These are phyloP conservation scores for Endotrypanum monterogeii DNA, from an alignment of 208 protist genomes.

Conservation along the genomic window DNA sequence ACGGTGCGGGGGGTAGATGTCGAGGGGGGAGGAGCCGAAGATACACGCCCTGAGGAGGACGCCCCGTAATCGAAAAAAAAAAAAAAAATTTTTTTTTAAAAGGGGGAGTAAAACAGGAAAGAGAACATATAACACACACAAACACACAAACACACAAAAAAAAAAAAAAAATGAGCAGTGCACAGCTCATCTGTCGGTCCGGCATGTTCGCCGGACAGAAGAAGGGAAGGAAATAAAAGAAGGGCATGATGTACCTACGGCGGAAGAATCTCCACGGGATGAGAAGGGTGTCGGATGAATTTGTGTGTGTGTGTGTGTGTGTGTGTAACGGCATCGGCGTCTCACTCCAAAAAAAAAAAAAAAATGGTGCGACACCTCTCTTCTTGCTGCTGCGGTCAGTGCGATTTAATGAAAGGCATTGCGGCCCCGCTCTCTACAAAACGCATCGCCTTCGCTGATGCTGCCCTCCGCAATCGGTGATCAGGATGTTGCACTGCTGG, in stretches of 20 bases:
- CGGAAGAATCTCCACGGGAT: background rate
- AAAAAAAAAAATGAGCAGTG: background rate
- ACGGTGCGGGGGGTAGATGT: background rate
- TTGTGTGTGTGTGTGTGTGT: no score
- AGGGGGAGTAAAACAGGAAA: background rate
- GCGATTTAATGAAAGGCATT: background rate
- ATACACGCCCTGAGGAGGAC: no score
- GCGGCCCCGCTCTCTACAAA: background rate
- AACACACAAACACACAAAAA: no score
- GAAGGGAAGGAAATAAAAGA: no score
- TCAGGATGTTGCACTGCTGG: conserved; percentile 1
- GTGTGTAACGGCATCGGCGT: background rate
- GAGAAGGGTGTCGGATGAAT: background rate
- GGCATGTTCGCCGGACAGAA: background rate
- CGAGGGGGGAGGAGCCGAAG: no score
- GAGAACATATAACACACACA: no score
- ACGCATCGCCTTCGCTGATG: background rate
- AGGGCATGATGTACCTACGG: background rate
- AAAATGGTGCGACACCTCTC: background rate
- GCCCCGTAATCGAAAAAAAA: no score
- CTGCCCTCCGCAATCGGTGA: conserved; percentile 15
- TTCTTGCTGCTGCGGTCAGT: background rate
- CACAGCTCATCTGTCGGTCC: background rate
- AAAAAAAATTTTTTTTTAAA: no score
- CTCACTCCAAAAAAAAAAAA: no score